Base-by-base conservation (phyloP, 768 basidiomycete species). In the Pholiota microspora region DNA sequence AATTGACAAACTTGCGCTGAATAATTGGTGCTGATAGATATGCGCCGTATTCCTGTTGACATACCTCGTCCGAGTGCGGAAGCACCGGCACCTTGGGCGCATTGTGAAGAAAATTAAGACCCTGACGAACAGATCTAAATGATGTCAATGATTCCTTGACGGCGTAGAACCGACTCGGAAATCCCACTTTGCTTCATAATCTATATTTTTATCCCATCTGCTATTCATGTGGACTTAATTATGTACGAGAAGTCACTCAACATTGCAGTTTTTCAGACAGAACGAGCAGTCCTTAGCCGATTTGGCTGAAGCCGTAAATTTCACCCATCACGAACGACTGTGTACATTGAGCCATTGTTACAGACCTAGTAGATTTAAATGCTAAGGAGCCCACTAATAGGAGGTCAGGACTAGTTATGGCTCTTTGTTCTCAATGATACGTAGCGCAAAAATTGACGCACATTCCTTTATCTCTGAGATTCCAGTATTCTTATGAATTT, bases 311-410 rank as follows among this genome's bases (percentile, higher is more conserved):
- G 45, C 78, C 81, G 63, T 81, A 78, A 62, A 81, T 76, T 73
- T 89, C 85, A 28, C 82, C 85, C 67, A 86, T 86, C 57, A 88
- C 87, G 65, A 95, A 96, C 16, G 93, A 80, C 45, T 88, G 85
- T 12, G 89, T 90, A 69, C 94, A 96, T 61, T 94, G 89, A 1
- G 94, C 94, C 94, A 97, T 97, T 31, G 94, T 95, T 29, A 92
- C 89, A n/a, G 92, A 93, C 42, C 89, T 92, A 25, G 16, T 60
- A 45, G 46, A 58, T 23, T 45, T 32, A 29, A 34, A 29, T 6
- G 23, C 24, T 2, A 2, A 34, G 51, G 18, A 21, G 48, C 45
- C 50, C 28, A 7, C 21, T 25, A 28, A 34, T n/a, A 40, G 13
- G 28, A 54, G 46, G 35, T 35, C 51, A 23, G 46, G 36, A 47